These are phyloP conservation scores for Suillus cothurnatus DNA, from an alignment of 768 basidiomycete species.

Conservation along the genomic window DNA sequence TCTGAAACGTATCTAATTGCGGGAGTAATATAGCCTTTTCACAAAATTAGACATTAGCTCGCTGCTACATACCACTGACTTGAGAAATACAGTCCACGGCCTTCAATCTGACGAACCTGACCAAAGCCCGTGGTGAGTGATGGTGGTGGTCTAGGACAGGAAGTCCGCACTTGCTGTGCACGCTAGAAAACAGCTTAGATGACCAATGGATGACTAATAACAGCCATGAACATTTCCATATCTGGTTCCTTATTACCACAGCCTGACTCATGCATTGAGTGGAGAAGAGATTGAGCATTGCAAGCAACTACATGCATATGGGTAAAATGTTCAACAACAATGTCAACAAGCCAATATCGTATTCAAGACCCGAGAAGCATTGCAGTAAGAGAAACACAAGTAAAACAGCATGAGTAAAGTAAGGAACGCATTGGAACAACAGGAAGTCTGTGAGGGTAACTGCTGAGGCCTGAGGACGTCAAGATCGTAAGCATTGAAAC, in stretches of 20 bases:
- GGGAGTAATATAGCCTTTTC: conserved; percentile 15
- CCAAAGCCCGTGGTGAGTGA: conserved; percentile 19
- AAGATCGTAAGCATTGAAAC: conserved; percentile 10
- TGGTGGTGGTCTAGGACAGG: conserved; percentile 26
- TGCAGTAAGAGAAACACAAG: conserved; percentile 19
- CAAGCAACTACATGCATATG: conserved; percentile 14
- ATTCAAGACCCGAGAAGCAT: conserved; percentile 16
- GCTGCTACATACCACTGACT: conserved; percentile 17
- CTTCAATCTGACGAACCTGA: conserved; percentile 9
- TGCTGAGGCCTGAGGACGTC: conserved; percentile 12
- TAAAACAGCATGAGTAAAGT: conserved; percentile 25
- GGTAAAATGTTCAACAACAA: conserved; percentile 8
- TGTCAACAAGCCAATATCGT: conserved; percentile 9
- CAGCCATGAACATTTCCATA: background rate
- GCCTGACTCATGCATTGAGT: too few species aligned
- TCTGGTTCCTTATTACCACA: background rate
- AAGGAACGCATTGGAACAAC: conserved; percentile 11
- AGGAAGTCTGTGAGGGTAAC: conserved; percentile 32
- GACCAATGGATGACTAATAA: conserved; percentile 23
- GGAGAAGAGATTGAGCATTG: background rate
- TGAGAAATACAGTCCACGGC: conserved; percentile 10
- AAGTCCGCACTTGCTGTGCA: conserved; percentile 13
- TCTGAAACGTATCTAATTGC: conserved; percentile 19
- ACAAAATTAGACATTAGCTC: conserved; percentile 12
- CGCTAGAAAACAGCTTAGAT: conserved; percentile 22